These are phyloP conservation scores for Leersia perrieri DNA, from an alignment of 176 grass and related monocot species.

Conservation along the genomic window DNA sequence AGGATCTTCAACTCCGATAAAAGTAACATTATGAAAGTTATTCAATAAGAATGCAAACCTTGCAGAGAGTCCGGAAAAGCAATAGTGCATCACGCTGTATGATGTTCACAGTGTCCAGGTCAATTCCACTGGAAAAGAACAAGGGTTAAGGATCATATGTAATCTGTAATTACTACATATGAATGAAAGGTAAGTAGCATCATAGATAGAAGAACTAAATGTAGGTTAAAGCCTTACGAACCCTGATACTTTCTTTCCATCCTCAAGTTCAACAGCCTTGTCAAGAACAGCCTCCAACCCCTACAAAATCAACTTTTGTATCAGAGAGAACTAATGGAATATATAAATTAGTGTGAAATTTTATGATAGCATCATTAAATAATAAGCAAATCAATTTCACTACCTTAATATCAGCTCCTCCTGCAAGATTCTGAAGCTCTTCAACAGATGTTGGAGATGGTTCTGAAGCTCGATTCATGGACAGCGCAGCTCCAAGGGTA, in stretches of 20 bases:
- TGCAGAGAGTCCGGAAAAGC: slow-evolving; percentile 96
- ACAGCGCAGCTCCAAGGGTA: slow-evolving; percentile 77
- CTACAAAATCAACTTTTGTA: slow-evolving; percentile 44
- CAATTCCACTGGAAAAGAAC: slow-evolving; percentile 64
- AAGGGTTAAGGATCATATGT: not conserved
- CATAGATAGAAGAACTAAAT: slow-evolving; percentile 12
- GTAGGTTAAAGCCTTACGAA: slow-evolving; percentile 43
- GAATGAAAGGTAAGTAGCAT: slow-evolving; percentile 27
- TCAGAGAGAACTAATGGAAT: slow-evolving; percentile 40
- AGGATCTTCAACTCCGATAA: slow-evolving; percentile 17
- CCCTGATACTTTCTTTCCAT: slow-evolving; percentile 95
- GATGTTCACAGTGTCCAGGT: slow-evolving; percentile 87
- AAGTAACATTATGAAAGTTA: slow-evolving; percentile 28
- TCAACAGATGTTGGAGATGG: slow-evolving; percentile 76
- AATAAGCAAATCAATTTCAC: slow-evolving; percentile 27
- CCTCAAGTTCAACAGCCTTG: slow-evolving; percentile 92
- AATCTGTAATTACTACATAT: slow-evolving; percentile 14
- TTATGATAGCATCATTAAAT: slow-evolving; percentile 11
- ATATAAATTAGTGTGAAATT: not conserved
- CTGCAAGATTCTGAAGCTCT: slow-evolving; percentile 96
- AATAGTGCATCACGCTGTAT: slow-evolving; percentile 86
- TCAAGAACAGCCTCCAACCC: slow-evolving; percentile 98
- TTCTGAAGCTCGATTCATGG: slow-evolving; percentile 57
- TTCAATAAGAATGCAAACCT: slow-evolving; percentile 55
- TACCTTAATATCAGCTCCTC: slow-evolving; percentile 98